phyloP scores from a whole-genome alignment of 75 land plant genomes.

The Sequoia sempervirens region DNA sequence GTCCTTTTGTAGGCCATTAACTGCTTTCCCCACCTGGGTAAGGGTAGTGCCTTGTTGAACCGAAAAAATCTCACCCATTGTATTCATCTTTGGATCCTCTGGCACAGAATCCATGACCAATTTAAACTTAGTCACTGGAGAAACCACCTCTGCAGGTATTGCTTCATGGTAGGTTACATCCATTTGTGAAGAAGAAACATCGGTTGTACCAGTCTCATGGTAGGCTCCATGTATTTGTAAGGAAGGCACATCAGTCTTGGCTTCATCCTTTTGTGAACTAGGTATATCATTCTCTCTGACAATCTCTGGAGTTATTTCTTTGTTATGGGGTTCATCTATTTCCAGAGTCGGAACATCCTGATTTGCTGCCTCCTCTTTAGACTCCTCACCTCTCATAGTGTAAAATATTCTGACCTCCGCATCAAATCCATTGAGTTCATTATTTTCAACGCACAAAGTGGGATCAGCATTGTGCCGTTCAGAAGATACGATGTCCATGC shows the following conservation, averaged over 20 bases:
- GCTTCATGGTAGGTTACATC: not conserved
- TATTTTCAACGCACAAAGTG: not conserved
- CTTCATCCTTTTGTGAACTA: not conserved
- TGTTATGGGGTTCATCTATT: not conserved
- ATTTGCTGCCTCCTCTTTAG: not conserved
- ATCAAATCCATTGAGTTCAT: not conserved
- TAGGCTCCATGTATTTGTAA: not conserved
- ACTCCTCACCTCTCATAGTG: not conserved
- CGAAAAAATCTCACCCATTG: too few species aligned
- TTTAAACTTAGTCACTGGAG: not conserved
- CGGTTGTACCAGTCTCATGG: not conserved
- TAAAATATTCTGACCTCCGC: not conserved
- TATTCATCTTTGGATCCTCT: not conserved
- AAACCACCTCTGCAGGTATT: not conserved
- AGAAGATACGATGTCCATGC: not conserved
- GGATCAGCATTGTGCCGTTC: not conserved
- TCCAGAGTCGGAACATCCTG: not conserved
- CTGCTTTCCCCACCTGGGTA: not conserved
- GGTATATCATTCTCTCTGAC: not conserved
- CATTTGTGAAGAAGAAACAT: too few species aligned
- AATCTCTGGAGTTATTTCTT: not conserved
- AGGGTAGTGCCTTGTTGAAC: too few species aligned
- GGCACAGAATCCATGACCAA: not conserved
- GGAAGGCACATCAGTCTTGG: not conserved
- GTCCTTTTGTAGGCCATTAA: not conserved